A percentile compares a stretch with the other conserved stretches of the same genome.
Conservation (phyloP, 306 rosid genomes). For the Acacia acuminata region DNA sequence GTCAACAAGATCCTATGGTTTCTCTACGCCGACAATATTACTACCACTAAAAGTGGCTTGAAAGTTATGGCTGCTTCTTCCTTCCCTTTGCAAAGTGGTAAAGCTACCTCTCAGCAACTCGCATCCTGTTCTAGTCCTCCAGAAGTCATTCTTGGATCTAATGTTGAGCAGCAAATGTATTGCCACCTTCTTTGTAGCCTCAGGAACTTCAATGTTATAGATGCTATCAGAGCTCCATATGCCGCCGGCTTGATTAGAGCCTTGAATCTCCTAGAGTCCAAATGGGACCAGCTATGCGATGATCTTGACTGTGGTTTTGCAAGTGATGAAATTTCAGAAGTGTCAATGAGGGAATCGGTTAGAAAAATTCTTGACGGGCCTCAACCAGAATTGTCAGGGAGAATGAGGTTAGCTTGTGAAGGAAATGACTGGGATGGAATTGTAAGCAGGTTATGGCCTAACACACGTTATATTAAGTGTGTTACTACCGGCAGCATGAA, state of each 20-base stretch:
- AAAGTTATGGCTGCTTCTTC: slow-evolving; percentile 78
- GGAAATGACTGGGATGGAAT: slow-evolving; percentile 54
- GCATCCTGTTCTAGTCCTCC: slow-evolving; percentile 49
- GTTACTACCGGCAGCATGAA: slow-evolving; percentile 70
- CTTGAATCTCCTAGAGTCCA: slow-evolving; percentile 46
- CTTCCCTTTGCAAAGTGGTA: slow-evolving; percentile 53
- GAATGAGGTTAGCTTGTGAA: slow-evolving; percentile 45
- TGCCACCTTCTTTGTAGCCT: slow-evolving; percentile 73
- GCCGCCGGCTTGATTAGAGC: slow-evolving; percentile 53
- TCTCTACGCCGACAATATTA: slow-evolving; percentile 55
- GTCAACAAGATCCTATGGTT: slow-evolving; percentile 52
- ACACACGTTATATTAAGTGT: slow-evolving; percentile 51
- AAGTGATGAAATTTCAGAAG: slow-evolving; percentile 47
- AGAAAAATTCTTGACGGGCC: slow-evolving; percentile 54
- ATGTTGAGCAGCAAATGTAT: slow-evolving; percentile 69
- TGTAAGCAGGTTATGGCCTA: slow-evolving; percentile 58
- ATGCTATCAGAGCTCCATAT: slow-evolving; percentile 55
- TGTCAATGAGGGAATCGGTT: slow-evolving; percentile 49
- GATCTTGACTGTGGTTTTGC: slow-evolving; percentile 58
- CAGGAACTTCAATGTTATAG: slow-evolving; percentile 41
- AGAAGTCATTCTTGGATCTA: slow-evolving; percentile 57
- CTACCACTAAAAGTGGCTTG: slow-evolving; percentile 58
- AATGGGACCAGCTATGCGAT: slow-evolving; percentile 60
- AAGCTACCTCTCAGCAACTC: slow-evolving; percentile 40
- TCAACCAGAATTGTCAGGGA: slow-evolving; percentile 51